A percentile compares a stretch with the other conserved stretches of the same genome.
phyloP scores from a whole-genome alignment of 768 basidiomycete genomes.

The Pholiota microspora region DNA sequence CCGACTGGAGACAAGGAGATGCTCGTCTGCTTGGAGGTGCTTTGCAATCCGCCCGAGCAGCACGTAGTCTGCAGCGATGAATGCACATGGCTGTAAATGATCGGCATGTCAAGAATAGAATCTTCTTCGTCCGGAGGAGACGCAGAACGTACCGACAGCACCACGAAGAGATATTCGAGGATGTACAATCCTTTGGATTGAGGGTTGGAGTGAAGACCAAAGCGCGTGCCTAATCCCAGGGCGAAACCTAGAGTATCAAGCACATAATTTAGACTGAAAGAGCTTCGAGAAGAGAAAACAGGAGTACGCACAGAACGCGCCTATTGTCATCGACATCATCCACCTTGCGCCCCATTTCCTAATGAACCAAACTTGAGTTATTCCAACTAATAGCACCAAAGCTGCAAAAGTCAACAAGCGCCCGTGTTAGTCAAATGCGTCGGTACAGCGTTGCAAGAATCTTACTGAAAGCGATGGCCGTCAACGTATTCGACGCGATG shows the following conservation, averaged over 20 bases:
- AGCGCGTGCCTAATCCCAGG: slow-evolving; percentile 53
- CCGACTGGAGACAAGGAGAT: slow-evolving; percentile 46
- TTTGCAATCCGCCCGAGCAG: slow-evolving; percentile 60
- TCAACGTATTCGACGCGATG: slow-evolving; percentile 52
- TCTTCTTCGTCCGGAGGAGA: not conserved
- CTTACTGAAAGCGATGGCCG: slow-evolving; percentile 39
- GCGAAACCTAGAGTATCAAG: slow-evolving; percentile 43
- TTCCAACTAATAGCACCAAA: slow-evolving; percentile 37
- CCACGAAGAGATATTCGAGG: slow-evolving; percentile 56
- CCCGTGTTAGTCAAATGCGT: not conserved
- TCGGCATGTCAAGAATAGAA: not conserved
- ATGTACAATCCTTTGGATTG: slow-evolving; percentile 55
- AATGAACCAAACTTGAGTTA: slow-evolving; percentile 42
- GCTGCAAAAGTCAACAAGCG: slow-evolving; percentile 15
- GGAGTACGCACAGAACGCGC: slow-evolving; percentile 48
- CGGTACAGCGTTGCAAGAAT: not conserved
- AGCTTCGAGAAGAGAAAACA: not conserved
- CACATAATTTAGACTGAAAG: not conserved
- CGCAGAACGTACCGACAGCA: slow-evolving; percentile 45
- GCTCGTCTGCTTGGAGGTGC: slow-evolving; percentile 42
- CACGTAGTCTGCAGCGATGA: slow-evolving; percentile 68
- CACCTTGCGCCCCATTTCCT: slow-evolving; percentile 47
- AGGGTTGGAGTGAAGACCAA: slow-evolving; percentile 51
- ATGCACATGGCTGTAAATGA: slow-evolving; percentile 62
- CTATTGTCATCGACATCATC: slow-evolving; percentile 63